phyloP scores from a whole-genome alignment of 164 flowering plant genomes.

The Vitis rupestris region DNA sequence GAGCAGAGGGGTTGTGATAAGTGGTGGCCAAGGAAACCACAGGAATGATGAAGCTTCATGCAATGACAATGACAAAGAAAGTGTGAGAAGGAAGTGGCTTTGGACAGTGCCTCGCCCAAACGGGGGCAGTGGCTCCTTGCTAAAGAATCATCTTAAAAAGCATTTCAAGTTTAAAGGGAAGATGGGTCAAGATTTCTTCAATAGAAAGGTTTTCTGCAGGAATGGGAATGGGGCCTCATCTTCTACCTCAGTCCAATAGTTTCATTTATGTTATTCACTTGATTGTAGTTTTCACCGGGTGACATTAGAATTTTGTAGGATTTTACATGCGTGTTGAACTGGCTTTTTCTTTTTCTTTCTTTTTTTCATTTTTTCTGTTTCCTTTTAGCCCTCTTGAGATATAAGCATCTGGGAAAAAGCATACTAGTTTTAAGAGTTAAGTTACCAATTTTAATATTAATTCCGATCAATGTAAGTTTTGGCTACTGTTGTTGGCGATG shows the following conservation, averaged over 20 bases:
- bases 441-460: no score
- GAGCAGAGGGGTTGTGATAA: constrained; percentile 20
- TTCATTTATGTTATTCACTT: not conserved
- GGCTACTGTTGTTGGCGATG: no score
- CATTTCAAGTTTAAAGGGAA: constrained; percentile 36
- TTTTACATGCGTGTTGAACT: not conserved
- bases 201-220: constrained; percentile 25
- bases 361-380: not conserved
- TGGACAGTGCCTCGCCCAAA: not conserved
- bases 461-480: no score
- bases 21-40: constrained; percentile 15
- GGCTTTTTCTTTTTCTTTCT: not conserved
- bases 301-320: not conserved
- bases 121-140: constrained; percentile 18
- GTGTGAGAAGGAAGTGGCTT: constrained; percentile 21
- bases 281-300: not conserved
- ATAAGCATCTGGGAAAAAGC: no score
- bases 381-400: no score
- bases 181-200: constrained; percentile 23
- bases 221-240: constrained; percentile 19
- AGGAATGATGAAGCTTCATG: constrained; percentile 12
- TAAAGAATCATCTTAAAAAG: constrained; percentile 33
- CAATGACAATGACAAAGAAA: constrained; percentile 12
- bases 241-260: constrained; percentile 8
- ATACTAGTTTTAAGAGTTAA: no score